Base-by-base conservation (phyloP, 1,284 basidiomycete genomes). In the Boletus albobrunnescens region DNA sequence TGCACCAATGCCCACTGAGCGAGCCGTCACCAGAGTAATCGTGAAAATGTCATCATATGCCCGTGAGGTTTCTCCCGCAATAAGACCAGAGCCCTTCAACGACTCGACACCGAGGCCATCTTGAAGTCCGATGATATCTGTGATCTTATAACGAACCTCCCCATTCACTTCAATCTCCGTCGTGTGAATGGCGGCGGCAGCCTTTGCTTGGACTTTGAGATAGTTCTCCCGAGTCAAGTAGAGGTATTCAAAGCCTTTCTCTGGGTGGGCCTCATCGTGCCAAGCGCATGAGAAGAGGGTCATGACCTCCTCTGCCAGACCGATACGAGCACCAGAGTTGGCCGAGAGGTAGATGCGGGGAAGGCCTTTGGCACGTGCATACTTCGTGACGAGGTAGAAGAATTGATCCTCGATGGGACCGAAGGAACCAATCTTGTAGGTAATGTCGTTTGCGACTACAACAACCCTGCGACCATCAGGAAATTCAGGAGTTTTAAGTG, bases 1-100 rank as follows among this genome's bases (percentile, higher is more conserved):
- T 31, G 96, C 96, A 65, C 96, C 96, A 61, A 99, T 99, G 72
- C 96, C 96, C 58, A 99, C 96, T 6, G 94, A 98, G 47, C 96
- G 91, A 57, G 94, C 96, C 36, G 94, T 97, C 59, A 99, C 95
- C 61, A 99, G 84, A 17, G 96, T 99, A 68, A 98, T 94, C 43
- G 96, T 99, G 77, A 99, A 99, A 68, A 99, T 97, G 67, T 98
- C 93, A 61, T 99, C 94, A 69, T 97, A 97, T 0, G 96, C 96
- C 36, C 96, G 84, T 39, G 94, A 96, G 0, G 96, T 99, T 71
- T 97, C 96, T 53, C 96, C 96, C 33, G 96, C 96, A 63, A 99
- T 99, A 59, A 99, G 83, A 71, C 96, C 96, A 33, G 94, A 97
- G 36, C 96, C 96, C 62, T 79, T 90, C 64, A 99, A 75, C 55